Evolutionary conservation across 1,284 basidiomycete species (phyloP).

Genomic region (Puccinia novopanici): DNA sequence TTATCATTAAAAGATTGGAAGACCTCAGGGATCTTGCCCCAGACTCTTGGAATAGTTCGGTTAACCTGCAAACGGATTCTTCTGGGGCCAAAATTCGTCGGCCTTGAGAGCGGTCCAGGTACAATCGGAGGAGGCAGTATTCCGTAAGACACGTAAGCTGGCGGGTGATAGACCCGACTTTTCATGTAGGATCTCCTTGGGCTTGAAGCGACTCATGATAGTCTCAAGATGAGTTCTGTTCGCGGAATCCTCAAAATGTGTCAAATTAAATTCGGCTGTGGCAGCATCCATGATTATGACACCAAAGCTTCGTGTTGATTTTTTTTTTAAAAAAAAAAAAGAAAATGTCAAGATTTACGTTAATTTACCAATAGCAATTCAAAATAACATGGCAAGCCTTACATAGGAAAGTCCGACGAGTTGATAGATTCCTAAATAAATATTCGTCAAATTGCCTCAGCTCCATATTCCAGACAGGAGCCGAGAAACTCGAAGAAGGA

Average conservation of each 20-base stretch:
- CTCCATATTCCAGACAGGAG: not conserved
- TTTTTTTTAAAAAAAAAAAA: not conserved
- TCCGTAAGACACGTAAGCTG: conserved; percentile 56
- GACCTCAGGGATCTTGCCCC: conserved; percentile 68
- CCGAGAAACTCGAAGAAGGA: not conserved
- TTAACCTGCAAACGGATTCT: conserved; percentile 71
- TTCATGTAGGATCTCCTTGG: conserved; percentile 88
- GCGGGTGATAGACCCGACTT: conserved; percentile 66
- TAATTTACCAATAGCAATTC: not conserved
- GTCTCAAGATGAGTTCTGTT: conserved; percentile 92
- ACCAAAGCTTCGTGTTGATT: conserved; percentile 67
- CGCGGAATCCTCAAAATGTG: conserved; percentile 85
- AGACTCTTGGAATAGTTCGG: conserved; percentile 64
- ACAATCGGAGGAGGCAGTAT: conserved; percentile 62
- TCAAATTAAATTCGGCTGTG: conserved; percentile 92
- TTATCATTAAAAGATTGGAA: conserved; percentile 73
- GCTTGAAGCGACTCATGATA: conserved; percentile 83
- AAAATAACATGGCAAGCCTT: conserved; percentile 52
- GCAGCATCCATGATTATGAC: conserved; percentile 92
- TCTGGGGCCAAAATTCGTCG: conserved; percentile 77
- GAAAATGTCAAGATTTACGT: not conserved
- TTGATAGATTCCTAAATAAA: conserved; percentile 26
- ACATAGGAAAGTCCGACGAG: conserved; percentile 52
- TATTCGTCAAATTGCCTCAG: not conserved
- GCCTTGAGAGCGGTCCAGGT: conserved; percentile 80